phyloP scores from a whole-genome alignment of 1,139 yeast species.

The Sugiyamaella sp. region DNA sequence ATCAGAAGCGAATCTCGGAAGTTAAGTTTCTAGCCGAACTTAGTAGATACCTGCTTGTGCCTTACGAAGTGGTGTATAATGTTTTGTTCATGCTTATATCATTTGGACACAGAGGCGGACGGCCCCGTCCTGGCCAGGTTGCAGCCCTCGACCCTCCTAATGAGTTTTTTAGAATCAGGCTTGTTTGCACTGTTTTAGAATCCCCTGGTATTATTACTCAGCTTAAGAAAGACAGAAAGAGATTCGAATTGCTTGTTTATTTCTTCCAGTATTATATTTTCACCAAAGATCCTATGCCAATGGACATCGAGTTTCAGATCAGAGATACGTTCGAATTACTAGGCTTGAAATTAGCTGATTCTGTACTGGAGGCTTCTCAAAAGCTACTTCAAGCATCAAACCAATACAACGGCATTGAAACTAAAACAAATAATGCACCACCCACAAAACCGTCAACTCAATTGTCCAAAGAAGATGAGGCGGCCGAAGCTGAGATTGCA shows the following conservation, averaged over 20 bases:
- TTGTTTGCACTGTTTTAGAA: constrained; percentile 50
- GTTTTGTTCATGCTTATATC: constrained; percentile 63
- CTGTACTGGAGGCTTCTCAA: constrained; percentile 39
- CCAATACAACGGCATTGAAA: constrained; percentile 34
- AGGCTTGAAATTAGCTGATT: constrained; percentile 46
- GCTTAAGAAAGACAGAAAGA: constrained; percentile 32
- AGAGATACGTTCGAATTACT: constrained; percentile 46
- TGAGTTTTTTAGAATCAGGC: constrained; percentile 71
- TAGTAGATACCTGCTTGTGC: constrained; percentile 53
- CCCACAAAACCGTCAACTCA: constrained; percentile 20
- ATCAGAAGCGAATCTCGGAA: constrained; percentile 65
- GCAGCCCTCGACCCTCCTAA: constrained; percentile 60
- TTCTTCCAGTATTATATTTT: constrained; percentile 77
- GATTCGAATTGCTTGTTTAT: constrained; percentile 53
- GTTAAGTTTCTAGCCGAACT: constrained; percentile 64
- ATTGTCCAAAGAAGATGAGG: constrained; percentile 1
- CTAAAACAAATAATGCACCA: constrained; percentile 19
- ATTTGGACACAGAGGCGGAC: constrained; percentile 63
- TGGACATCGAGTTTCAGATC: constrained; percentile 62
- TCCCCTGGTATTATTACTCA: constrained; percentile 32
- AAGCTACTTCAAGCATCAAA: constrained; percentile 37
- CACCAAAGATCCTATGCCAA: constrained; percentile 68
- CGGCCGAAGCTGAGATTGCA: constrained; percentile 16
- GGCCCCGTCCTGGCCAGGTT: constrained; percentile 54
- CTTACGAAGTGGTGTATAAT: constrained; percentile 53